Percentiles rank a stretch among this genome's conserved stretches.
phyloP scores from a whole-genome alignment of 768 basidiomycete species.

The Lentinula lateritia region DNA sequence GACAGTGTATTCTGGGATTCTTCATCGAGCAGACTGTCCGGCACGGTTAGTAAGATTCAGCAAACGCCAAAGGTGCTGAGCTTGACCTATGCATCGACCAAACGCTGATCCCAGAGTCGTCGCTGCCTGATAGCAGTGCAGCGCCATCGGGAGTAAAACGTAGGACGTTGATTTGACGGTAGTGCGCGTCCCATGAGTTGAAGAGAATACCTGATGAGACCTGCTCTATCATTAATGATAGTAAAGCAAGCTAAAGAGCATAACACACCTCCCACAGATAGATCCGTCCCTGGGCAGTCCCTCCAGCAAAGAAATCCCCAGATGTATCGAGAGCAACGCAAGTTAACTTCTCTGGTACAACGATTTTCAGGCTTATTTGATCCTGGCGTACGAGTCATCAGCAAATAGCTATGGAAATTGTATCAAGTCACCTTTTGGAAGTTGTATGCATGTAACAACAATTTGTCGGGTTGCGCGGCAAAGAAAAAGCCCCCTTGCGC shows the following conservation, averaged over 20 bases:
- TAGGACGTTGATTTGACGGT: constrained; percentile 79
- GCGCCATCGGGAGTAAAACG: constrained; percentile 80
- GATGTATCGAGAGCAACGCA: constrained; percentile 71
- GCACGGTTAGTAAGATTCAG: neutral
- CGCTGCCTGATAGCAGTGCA: constrained; percentile 79
- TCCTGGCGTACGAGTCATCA: constrained; percentile 52
- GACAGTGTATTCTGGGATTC: constrained; percentile 70
- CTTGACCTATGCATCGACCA: constrained; percentile 86
- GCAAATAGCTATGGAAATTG: neutral
- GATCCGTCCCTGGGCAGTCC: constrained; percentile 82
- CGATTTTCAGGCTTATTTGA: constrained; percentile 79
- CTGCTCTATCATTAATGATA: constrained; percentile 32
- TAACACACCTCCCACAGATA: constrained; percentile 91
- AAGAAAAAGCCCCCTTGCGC: constrained; percentile 82
- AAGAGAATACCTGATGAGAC: constrained; percentile 90
- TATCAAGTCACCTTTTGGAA: constrained; percentile 76
- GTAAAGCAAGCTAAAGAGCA: neutral
- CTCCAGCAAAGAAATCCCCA: constrained; percentile 81
- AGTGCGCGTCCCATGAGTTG: constrained; percentile 93
- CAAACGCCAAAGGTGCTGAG: constrained; percentile 11
- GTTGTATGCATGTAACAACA: constrained; percentile 83
- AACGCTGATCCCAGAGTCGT: constrained; percentile 84
- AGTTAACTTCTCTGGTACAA: constrained; percentile 85
- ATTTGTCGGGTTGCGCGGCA: constrained; percentile 83
- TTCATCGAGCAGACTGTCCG: constrained; percentile 68